These are phyloP conservation scores for Trichophyton schoenleinii DNA, from an alignment of 2,329 filamentous ascomycete genomes.

Conservation along the genomic window DNA sequence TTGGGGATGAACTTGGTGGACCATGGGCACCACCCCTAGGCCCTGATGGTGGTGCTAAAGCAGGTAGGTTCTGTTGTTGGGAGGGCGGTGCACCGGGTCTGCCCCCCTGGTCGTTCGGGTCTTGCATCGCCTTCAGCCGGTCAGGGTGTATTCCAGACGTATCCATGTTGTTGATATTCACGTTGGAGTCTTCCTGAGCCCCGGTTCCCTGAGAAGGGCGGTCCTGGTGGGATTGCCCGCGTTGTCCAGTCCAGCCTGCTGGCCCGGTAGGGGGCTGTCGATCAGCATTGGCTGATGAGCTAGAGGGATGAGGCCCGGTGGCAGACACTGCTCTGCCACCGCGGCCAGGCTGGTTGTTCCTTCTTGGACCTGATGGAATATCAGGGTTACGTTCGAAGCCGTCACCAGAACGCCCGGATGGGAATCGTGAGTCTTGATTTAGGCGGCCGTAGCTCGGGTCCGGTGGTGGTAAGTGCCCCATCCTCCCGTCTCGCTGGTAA, in stretches of 20 bases:
- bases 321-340: constrained; percentile 27
- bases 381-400: constrained; percentile 30
- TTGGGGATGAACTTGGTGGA: constrained; percentile 25
- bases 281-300: constrained; percentile 19
- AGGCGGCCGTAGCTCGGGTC: constrained; percentile 38
- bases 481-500: constrained; percentile 22
- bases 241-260: constrained; percentile 25
- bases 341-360: constrained; percentile 16
- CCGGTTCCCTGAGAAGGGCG: constrained; percentile 13
- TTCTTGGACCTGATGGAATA: constrained; percentile 44
- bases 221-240: constrained; percentile 24
- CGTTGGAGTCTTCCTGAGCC: constrained; percentile 16
- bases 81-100: constrained; percentile 6
- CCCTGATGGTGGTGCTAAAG: constrained; percentile 28
- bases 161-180: constrained; percentile 24
- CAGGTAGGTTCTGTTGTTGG: constrained; percentile 16
- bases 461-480: constrained; percentile 25
- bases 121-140: constrained; percentile 35
- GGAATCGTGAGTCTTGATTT: constrained; percentile 27
- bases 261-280: constrained; percentile 35
- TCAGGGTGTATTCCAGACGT: constrained; percentile 43
- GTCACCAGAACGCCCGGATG: constrained; percentile 31
- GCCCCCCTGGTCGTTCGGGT: constrained; percentile 12
- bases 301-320: constrained; percentile 17
- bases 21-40: constrained; percentile 27